phyloP scores from a whole-genome alignment of 768 basidiomycete species.

The Pisolithus microcarpus region DNA sequence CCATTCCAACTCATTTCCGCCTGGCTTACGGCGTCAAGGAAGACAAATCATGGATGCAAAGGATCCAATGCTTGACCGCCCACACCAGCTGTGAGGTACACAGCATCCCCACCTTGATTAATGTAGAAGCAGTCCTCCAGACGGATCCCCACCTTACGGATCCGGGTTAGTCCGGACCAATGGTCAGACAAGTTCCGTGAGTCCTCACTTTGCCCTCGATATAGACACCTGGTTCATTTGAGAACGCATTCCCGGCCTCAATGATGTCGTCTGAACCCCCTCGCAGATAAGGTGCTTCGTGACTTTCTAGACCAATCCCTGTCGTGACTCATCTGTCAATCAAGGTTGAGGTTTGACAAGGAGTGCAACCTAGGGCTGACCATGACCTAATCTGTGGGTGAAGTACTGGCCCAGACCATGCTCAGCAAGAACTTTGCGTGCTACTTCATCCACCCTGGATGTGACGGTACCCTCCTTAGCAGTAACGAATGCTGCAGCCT shows the following conservation, averaged over 20 bases:
- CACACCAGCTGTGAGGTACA: constrained; percentile 56
- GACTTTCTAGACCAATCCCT: constrained; percentile 83
- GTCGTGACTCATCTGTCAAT: constrained; percentile 4
- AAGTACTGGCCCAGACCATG: constrained; percentile 40
- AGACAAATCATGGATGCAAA: constrained; percentile 24
- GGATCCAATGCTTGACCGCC: constrained; percentile 48
- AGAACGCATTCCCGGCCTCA: constrained; percentile 65
- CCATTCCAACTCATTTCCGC: constrained; percentile 17
- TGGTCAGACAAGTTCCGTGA: neutral
- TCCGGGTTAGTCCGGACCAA: constrained; percentile 4
- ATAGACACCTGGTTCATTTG: constrained; percentile 75
- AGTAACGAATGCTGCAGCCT: constrained; percentile 43
- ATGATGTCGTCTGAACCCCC: constrained; percentile 59
- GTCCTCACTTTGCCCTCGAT: constrained; percentile 54
- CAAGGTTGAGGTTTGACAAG: constrained; percentile 6
- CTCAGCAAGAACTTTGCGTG: constrained; percentile 42
- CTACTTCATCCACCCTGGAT: constrained; percentile 53
- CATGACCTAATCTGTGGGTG: constrained; percentile 80
- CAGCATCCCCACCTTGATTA: constrained; percentile 40
- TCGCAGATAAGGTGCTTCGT: constrained; percentile 74
- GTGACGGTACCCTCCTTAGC: constrained; percentile 46
- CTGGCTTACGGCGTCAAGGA: constrained; percentile 10
- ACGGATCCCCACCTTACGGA: constrained; percentile 60
- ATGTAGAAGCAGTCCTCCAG: constrained; percentile 82
- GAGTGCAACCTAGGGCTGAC: constrained; percentile 30